Evolutionary conservation across 208 protist genomes (phyloP).

Genomic region (Wallacemonas sp.): DNA sequence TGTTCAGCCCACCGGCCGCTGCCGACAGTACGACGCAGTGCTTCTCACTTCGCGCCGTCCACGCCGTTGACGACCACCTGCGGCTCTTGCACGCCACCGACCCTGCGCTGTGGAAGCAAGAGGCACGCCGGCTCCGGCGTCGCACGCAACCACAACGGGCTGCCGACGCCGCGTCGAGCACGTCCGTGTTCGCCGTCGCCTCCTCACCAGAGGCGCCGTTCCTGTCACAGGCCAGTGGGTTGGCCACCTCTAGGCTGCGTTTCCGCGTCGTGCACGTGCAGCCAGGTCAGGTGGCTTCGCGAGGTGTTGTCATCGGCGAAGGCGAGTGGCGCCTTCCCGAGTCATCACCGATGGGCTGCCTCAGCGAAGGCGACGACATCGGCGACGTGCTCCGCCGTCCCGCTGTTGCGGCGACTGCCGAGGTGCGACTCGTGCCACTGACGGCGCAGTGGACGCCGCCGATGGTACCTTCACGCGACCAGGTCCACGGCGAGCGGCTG

Average conservation of each 20-base stretch:
- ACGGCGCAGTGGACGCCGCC: slow-evolving; percentile 7
- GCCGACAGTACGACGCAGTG: too few species aligned
- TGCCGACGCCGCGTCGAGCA: background rate
- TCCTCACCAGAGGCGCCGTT: background rate
- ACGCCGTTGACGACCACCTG: too few species aligned
- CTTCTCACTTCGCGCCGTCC: too few species aligned
- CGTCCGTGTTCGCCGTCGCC: background rate
- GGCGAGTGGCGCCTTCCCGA: background rate
- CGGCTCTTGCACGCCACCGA: too few species aligned
- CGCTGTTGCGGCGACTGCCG: background rate
- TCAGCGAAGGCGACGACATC: too few species aligned
- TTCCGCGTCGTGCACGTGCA: background rate
- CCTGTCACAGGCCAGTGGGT: background rate
- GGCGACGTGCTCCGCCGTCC: too few species aligned
- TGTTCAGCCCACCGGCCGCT: too few species aligned
- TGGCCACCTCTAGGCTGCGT: background rate
- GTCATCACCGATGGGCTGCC: too few species aligned
- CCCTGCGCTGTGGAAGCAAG: too few species aligned
- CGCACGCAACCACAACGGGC: background rate
- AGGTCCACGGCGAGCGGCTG: background rate
- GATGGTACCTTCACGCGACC: background rate
- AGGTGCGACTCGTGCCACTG: background rate
- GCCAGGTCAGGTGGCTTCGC: background rate
- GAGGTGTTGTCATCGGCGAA: background rate
- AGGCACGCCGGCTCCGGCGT: background rate